Base-by-base conservation (phyloP, 2,329 filamentous ascomycete genomes). In the Kalaharituber pfeilii region DNA sequence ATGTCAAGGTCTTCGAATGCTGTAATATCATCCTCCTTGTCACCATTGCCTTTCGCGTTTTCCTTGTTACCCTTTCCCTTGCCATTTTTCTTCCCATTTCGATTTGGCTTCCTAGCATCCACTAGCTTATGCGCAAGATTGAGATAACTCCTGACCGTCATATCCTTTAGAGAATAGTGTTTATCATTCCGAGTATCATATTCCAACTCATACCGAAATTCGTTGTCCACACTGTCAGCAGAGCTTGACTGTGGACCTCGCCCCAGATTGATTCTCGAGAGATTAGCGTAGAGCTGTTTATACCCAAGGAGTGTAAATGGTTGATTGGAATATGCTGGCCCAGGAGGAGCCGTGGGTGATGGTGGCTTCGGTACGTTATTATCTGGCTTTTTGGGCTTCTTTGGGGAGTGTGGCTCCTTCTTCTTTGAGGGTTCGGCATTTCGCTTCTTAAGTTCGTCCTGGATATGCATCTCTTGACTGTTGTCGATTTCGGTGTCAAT, bases 231-330 rank as follows among this genome's bases (percentile, higher is more conserved):
- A 4, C 25, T 47, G 11, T 47, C 42, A 11, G 3, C 13, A 11
- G 5, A 11, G 5, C 5, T 44, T 22, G 52, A 50, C 8, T 57
- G 58, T n/a, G 59, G 47, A 49, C 56, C 57, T 22, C 42, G 18
- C n/a, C 42, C 42, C 15, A 5, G 13, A 69, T 96, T 93, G 69
- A 94, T 81, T 56, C 78, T 71, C 0, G 89, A 96, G n/a, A 98
- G 71, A 67, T 98, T 98, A 57, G 89, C 87, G 67, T 80, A 95
- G 68, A 93, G 95, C 64, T 98, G 91, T 3, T 80, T 86, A 67
- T 86, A 95, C 4, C 85, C 80, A 2, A 82, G 74, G 58, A 88
- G 73, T 0, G 86, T 84, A 33, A 96, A 72, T 0, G 85, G 73
- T 66, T 98, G 91, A 6, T 83, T 80, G 20, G 81, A 86, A 68